Evolutionary conservation across 2,329 filamentous ascomycete species (phyloP), one percentile per base, ranked within the genome.

Genomic region (Dactylellina sp.): DNA sequence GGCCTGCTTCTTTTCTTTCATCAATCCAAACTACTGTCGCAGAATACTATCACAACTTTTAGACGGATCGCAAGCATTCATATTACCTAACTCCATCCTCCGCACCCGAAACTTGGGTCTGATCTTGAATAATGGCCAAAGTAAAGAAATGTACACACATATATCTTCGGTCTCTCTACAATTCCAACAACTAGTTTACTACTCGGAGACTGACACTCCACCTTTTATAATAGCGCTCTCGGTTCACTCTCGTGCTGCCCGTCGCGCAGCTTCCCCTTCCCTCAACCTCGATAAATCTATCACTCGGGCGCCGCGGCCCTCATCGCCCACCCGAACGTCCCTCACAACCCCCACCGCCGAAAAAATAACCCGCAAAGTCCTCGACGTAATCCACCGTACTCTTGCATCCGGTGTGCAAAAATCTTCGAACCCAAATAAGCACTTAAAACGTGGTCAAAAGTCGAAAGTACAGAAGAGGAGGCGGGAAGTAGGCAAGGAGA

Each of bases 201-300:
- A 32, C 28, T 32, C 9, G 28, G 20, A 3, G 59, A 14, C 59
- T 46, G 47, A 56, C 24, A 7, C 63, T 44, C 32, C 16, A 42
- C 11, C 40, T 12, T 49, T n/a, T 12, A 32, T 7, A 50, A 14
- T 32, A 74, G 70, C 24, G 11, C 61, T 47, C 49, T 74, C 70
- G 20, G 14, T 74, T 18, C 90, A 89, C 83, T 93, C 91, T 60
- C 89, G 91, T 76, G 90, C 89, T 70, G 89, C 90, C 42, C 87
- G 90, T 79, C 88, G 91, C 76, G 90, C 88, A 50, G 87, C 87
- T 14, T 90, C 89, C 2, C 89, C 90, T 24, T 84, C 88, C 78
- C 88, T 91, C 81, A 83, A 91, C 81, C 86, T 87, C 46, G 89
- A 91, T 84, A 91, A 91, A 81, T 90, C 89, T 5, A 84, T 91